Percentiles rank a stretch among this genome's conserved stretches.
phyloP scores from a whole-genome alignment of 768 basidiomycete species.

The Pleurotus eryngii region DNA sequence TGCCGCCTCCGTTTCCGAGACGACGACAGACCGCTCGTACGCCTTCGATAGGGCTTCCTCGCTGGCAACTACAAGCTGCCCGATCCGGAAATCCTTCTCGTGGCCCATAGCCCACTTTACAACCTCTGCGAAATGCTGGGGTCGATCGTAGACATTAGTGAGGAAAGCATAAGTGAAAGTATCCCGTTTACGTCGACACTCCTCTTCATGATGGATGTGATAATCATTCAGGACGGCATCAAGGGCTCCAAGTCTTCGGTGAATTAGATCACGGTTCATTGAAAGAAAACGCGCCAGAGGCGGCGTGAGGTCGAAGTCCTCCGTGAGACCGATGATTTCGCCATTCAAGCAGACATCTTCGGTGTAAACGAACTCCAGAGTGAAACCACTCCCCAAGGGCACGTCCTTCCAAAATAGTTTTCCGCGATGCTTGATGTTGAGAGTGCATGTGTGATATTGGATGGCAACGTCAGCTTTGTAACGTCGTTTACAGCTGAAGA shows the following conservation, averaged over 20 bases:
- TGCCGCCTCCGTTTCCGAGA: constrained; percentile 43
- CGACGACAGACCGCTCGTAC: constrained; percentile 50
- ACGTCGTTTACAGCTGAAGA: constrained; percentile 42
- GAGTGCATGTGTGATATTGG: constrained; percentile 42
- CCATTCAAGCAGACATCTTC: constrained; percentile 47
- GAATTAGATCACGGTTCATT: constrained; percentile 52
- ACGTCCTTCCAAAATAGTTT: constrained; percentile 47
- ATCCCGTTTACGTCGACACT: constrained; percentile 47
- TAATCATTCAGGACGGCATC: constrained; percentile 50
- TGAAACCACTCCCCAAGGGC: constrained; percentile 68
- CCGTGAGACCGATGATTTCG: constrained; percentile 57
- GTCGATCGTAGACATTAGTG: constrained; percentile 54
- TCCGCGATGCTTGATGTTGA: constrained; percentile 53
- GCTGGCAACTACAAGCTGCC: constrained; percentile 43
- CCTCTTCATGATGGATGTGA: constrained; percentile 44
- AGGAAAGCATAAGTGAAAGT: constrained; percentile 66
- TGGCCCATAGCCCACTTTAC: constrained; percentile 40
- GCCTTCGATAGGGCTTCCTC: constrained; percentile 44
- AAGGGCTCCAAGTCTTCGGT: constrained; percentile 35
- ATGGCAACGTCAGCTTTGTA: constrained; percentile 50
- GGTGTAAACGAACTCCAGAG: constrained; percentile 54
- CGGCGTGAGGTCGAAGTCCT: constrained; percentile 61
- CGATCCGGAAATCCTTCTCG: constrained; percentile 56
- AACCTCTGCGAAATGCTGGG: constrained; percentile 41
- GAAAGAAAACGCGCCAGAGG: constrained; percentile 61